phyloP scores from a whole-genome alignment of 164 flowering plant species.

The Macadamia tetraphylla region DNA sequence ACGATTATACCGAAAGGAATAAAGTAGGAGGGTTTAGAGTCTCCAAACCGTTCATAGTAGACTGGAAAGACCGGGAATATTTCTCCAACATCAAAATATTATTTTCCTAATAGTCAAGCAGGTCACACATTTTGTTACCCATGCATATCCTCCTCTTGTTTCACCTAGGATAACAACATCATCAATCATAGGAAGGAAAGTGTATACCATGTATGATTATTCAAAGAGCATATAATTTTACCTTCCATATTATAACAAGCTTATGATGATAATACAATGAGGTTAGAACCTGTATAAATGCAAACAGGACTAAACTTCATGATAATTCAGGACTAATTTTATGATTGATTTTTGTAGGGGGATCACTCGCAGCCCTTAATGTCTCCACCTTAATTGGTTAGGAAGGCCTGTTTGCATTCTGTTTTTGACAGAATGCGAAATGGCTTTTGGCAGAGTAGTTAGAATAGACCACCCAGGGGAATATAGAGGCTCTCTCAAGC shows the following conservation, averaged over 20 bases:
- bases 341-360: constrained; percentile 40
- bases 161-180: no score
- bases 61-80: no score
- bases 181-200: no score
- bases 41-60: no score
- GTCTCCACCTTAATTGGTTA: constrained; percentile 49
- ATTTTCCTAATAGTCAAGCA: no score
- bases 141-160: no score
- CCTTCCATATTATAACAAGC: constrained; percentile 7
- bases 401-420: constrained; percentile 68
- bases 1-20: no score
- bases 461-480: constrained; percentile 62
- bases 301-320: background rate
- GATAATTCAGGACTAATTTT: constrained; percentile 9
- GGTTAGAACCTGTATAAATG: constrained; percentile 28
- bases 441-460: constrained; percentile 71
- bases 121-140: no score
- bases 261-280: constrained; percentile 51
- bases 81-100: no score
- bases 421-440: constrained; percentile 72
- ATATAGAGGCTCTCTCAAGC: constrained; percentile 63
- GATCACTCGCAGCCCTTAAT: constrained; percentile 80
- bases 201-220: background rate
- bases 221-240: background rate
- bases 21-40: no score